A percentile compares a stretch with the other conserved stretches of the same genome.
These are phyloP conservation scores for Antitrichia curtipendula DNA, from an alignment of 225 moss, liverwort and hornwort species.

Conservation along the genomic window DNA sequence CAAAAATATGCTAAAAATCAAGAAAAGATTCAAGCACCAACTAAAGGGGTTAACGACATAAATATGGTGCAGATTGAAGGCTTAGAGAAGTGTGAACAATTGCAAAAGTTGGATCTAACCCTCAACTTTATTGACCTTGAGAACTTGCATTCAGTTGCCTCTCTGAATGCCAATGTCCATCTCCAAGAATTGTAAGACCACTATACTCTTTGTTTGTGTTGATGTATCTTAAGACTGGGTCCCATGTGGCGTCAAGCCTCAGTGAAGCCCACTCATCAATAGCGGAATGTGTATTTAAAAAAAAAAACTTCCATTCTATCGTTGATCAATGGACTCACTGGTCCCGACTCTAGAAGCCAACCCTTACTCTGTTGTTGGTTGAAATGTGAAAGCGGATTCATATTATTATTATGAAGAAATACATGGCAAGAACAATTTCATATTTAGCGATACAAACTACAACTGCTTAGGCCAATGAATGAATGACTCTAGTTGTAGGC, in stretches of 20 bases:
- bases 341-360: rapidly evolving
- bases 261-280: rapidly evolving
- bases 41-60: rapidly evolving
- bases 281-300: rapidly evolving
- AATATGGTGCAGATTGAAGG: conserved; percentile 53
- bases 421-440: too few relatives aligned
- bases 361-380: rapidly evolving
- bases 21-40: rapidly evolving
- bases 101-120: conserved; percentile 75
- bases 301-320: not conserved
- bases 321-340: rapidly evolving
- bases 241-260: rapidly evolving
- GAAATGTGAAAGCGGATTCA: too few relatives aligned
- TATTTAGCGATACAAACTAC: not conserved
- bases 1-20: not conserved
- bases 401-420: not conserved
- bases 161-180: conserved; percentile 55
- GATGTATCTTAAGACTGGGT: too few relatives aligned
- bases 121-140: conserved; percentile 75
- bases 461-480: not conserved
- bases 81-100: conserved; percentile 66
- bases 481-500: not conserved
- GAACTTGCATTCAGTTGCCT: conserved; percentile 18
- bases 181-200: conserved; percentile 53
- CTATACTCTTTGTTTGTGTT: not conserved